Conservation (phyloP, 176 grass and related monocot species). For the Carex kokanica region DNA sequence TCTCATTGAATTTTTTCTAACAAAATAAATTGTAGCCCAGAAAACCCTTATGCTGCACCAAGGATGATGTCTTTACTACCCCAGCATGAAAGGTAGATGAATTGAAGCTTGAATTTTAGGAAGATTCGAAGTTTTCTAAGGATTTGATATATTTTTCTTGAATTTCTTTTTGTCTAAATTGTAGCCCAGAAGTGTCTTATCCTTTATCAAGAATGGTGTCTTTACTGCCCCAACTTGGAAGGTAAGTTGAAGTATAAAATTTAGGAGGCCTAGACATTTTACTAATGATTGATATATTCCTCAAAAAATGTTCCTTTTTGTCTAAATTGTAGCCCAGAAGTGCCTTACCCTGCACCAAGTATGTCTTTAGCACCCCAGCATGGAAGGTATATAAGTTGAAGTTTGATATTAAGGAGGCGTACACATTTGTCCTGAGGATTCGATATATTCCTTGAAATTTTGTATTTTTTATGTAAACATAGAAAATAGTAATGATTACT, state of each 20-base stretch:
- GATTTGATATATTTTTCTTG: not conserved
- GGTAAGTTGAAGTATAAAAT: not conserved
- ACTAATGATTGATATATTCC: not conserved
- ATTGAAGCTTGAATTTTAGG: not conserved
- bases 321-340: not conserved
- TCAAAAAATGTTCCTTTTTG: not conserved
- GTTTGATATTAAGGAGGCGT: not conserved
- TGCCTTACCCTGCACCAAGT: not conserved
- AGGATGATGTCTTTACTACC: not conserved
- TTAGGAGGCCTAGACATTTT: not conserved
- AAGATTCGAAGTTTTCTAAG: not conserved
- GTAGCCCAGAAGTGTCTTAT: not conserved
- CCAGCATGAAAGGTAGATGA: not conserved
- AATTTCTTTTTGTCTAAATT: not conserved
- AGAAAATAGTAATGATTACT: not conserved
- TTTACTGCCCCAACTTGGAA: not conserved
- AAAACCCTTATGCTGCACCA: not conserved
- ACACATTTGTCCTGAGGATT: not conserved
- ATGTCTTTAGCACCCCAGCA: not conserved
- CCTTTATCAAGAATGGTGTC: not conserved
- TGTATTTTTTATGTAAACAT: not conserved
- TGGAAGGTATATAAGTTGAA: not conserved
- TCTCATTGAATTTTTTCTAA: not conserved
- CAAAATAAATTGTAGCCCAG: not conserved
- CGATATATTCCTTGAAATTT: not conserved